Conservation (phyloP, 1,284 basidiomycete genomes). For the Mycosarcoma maydis region DNA sequence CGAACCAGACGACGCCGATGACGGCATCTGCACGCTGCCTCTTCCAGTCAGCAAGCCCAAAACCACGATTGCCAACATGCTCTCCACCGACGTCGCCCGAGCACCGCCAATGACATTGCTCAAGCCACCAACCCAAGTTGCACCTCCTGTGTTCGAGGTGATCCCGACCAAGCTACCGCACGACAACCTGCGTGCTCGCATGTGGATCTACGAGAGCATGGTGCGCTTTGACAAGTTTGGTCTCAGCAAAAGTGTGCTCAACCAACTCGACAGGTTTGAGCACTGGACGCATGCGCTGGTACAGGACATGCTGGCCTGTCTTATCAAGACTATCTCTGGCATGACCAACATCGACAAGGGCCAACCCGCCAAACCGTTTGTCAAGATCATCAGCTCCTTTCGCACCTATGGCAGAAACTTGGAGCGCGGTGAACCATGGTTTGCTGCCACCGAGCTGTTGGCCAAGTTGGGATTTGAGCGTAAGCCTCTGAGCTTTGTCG, state of each 20-base stretch:
- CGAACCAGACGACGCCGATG: conserved; percentile 10
- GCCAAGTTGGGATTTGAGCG: conserved; percentile 7
- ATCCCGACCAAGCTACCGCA: conserved; percentile 46
- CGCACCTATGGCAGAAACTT: conserved; percentile 31
- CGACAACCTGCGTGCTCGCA: conserved; percentile 53
- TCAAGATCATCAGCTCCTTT: conserved; percentile 27
- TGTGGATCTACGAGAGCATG: conserved; percentile 60
- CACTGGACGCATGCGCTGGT: conserved; percentile 46
- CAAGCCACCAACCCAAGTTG: conserved; percentile 27
- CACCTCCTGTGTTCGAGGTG: conserved; percentile 36
- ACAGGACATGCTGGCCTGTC: conserved; percentile 48
- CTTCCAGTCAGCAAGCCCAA: conserved; percentile 20
- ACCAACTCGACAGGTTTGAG: conserved; percentile 54
- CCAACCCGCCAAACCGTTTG: conserved; percentile 31
- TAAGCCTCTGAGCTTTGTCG: conserved; percentile 29
- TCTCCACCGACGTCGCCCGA: conserved; percentile 3
- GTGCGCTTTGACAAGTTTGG: conserved; percentile 57
- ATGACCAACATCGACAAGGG: conserved; percentile 50
- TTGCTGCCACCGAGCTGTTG: conserved; percentile 33
- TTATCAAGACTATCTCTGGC: conserved; percentile 46
- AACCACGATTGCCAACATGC: conserved; percentile 25
- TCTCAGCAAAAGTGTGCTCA: conserved; percentile 32
- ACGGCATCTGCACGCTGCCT: conserved; percentile 33
- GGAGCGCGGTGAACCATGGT: conserved; percentile 50
- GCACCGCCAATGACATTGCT: conserved; percentile 31